A percentile compares a stretch with the other conserved stretches of the same genome.
phyloP scores from a whole-genome alignment of 129 eudicot genomes.

The Arctium lappa region DNA sequence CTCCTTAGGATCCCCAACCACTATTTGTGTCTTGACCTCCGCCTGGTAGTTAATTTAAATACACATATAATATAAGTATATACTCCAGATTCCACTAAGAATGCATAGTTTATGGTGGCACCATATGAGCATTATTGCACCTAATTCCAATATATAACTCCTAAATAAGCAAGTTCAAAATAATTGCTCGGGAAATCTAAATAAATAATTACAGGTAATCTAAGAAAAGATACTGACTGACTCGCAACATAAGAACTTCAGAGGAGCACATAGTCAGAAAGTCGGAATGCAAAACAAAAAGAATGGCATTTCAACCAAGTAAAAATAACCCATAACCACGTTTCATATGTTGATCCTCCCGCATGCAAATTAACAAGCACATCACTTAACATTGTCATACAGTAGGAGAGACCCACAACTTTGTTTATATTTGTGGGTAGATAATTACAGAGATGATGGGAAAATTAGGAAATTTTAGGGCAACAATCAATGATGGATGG shows the following conservation, averaged over 20 bases:
- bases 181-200: not conserved
- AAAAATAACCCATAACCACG: not conserved
- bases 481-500: conserved; percentile 22
- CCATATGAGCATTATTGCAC: not conserved
- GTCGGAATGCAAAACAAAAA: not conserved
- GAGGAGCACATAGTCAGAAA: not conserved
- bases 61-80: not conserved
- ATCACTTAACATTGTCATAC: not conserved
- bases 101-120: not conserved
- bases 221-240: not conserved
- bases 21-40: conserved; percentile 47
- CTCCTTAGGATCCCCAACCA: conserved; percentile 79
- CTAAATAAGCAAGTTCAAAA: conserved; percentile 4
- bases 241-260: not conserved
- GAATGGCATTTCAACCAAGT: not conserved
- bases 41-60: conserved; percentile 22
- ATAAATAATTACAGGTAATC: conserved; percentile 2
- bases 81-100: not conserved
- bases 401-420: conserved; percentile 11
- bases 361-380: not conserved
- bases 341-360: not conserved
- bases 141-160: not conserved
- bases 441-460: conserved; percentile 23
- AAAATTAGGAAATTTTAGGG: conserved; percentile 18
- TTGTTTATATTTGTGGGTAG: conserved; percentile 20